A percentile compares a stretch with the other conserved stretches of the same genome.
These are phyloP conservation scores for Xylaria nigripes DNA, from an alignment of 495 filamentous ascomycete species.

Conservation along the genomic window DNA sequence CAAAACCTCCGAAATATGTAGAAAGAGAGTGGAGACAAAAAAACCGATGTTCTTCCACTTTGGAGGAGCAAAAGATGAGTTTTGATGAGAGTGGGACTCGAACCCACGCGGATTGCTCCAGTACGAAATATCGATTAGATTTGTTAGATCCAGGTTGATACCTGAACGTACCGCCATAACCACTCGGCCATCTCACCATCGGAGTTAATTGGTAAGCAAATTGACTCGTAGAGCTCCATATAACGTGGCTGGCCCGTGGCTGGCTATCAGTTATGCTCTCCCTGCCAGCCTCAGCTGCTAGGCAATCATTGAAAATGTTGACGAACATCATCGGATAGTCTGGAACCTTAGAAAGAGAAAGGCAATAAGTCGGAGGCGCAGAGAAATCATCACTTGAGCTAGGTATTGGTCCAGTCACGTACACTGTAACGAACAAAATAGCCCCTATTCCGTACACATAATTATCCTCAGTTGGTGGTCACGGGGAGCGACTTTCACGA, in stretches of 20 bases:
- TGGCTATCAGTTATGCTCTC: background rate
- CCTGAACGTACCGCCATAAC: constrained; percentile 14
- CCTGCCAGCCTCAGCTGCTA: no score
- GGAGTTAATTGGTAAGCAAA: background rate
- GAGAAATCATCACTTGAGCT: no score
- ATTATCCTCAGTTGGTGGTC: no score
- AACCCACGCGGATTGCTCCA: constrained; percentile 37
- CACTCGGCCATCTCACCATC: constrained; percentile 12
- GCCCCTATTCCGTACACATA: no score
- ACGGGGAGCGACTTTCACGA: no score
- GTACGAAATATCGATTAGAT: constrained; percentile 17
- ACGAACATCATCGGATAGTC: no score
- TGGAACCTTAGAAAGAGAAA: no score
- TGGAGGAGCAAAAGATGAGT: background rate
- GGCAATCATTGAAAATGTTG: no score
- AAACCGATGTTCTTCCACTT: background rate
- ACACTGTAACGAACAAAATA: no score
- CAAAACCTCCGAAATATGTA: background rate
- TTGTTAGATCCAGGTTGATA: background rate
- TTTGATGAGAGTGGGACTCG: constrained; percentile 34
- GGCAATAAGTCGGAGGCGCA: no score
- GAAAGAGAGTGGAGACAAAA: background rate
- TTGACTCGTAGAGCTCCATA: background rate
- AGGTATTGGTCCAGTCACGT: no score
- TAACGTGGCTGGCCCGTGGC: no score